phyloP scores from a whole-genome alignment of 2,329 filamentous ascomycete species.

The Alternaria dauci region DNA sequence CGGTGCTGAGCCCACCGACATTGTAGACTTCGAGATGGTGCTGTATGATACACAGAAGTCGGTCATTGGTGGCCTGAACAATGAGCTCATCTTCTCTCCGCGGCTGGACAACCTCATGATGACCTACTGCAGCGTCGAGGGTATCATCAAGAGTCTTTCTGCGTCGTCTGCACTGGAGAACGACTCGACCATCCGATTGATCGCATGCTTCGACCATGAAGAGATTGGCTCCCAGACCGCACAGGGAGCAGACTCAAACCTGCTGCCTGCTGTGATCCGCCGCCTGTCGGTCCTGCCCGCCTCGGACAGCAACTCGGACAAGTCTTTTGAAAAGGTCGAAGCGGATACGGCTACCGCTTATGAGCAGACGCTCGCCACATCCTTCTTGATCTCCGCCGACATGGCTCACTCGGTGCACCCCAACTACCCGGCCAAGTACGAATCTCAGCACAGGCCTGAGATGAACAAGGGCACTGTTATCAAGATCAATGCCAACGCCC shows the following conservation, averaged over 20 bases:
- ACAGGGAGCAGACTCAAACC: conserved; percentile 91
- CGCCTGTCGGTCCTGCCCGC: conserved; percentile 83
- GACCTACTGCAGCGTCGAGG: conserved; percentile 90
- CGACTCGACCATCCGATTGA: conserved; percentile 85
- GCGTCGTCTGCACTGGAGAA: conserved; percentile 71
- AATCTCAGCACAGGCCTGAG: conserved; percentile 86
- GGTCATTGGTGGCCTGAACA: conserved; percentile 84
- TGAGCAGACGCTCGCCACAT: conserved; percentile 89
- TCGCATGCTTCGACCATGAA: conserved; percentile 96
- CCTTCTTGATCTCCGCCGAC: conserved; percentile 93
- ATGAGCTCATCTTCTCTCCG: conserved; percentile 96
- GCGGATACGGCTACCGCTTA: conserved; percentile 77
- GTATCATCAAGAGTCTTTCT: conserved; percentile 80
- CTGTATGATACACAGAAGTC: conserved; percentile 95
- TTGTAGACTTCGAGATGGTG: conserved; percentile 95
- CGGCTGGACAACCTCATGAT: conserved; percentile 95
- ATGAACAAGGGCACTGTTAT: conserved; percentile 98
- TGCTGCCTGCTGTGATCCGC: conserved; percentile 85
- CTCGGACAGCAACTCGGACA: conserved; percentile 65
- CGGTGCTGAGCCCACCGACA: conserved; percentile 71
- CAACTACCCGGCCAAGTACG: conserved; percentile 93
- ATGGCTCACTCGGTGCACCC: conserved; percentile 98
- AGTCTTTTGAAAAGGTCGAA: conserved; percentile 70
- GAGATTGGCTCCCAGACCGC: conserved; percentile 93
- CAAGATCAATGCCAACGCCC: conserved; percentile 97